phyloP scores from a whole-genome alignment of 2,329 filamentous ascomycete genomes.

The Fonsecaea pedrosoi region DNA sequence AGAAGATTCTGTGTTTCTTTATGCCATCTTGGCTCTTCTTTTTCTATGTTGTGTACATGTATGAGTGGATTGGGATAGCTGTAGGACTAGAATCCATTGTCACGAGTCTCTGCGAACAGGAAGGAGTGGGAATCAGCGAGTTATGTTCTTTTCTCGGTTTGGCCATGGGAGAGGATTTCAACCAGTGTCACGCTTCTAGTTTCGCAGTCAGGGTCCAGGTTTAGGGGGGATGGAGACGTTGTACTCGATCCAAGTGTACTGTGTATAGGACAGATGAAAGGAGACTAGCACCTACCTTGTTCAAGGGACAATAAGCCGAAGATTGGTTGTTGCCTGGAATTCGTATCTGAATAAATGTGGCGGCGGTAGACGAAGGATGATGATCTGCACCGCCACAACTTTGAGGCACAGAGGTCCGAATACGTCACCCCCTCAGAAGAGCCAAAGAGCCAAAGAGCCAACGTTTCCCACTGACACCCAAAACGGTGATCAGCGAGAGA shows the following conservation, averaged over 20 bases:
- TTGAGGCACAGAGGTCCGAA: background rate
- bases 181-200: background rate
- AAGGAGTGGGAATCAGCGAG: background rate
- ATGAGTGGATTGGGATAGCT: background rate
- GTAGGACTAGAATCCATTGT: slow-evolving; percentile 1
- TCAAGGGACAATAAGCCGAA: background rate
- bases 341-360: too few species aligned
- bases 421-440: background rate
- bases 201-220: background rate
- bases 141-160: background rate
- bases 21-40: background rate
- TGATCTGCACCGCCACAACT: slow-evolving; percentile 14
- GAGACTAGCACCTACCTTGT: background rate
- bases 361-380: background rate
- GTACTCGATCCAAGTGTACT: background rate
- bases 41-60: background rate
- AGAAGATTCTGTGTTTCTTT: background rate
- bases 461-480: background rate
- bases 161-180: background rate
- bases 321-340: slow-evolving; percentile 13
- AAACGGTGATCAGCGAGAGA: slow-evolving; percentile 8
- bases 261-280: background rate
- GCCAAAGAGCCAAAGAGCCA: background rate
- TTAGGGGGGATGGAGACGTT: background rate
- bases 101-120: background rate